Percentiles rank a stretch among this genome's conserved stretches.
Conservation (phyloP, 2,329 filamentous ascomycete genomes). For the Coleophoma crateriformis region DNA sequence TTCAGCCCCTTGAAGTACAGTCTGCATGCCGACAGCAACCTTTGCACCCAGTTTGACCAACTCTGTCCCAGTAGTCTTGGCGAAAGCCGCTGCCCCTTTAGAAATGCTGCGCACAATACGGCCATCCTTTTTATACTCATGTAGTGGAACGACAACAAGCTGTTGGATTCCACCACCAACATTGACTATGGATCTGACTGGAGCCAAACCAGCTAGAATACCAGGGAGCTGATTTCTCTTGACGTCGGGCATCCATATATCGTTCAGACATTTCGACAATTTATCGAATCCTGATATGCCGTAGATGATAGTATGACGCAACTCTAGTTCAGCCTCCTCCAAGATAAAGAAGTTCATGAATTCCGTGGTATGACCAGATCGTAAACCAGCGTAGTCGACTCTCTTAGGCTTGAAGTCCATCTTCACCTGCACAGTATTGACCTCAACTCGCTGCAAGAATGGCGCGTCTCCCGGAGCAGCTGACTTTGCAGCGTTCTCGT, state of each 20-base stretch:
- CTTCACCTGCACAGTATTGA: slow-evolving; percentile 77
- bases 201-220: slow-evolving; percentile 82
- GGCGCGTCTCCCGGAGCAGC: slow-evolving; percentile 65
- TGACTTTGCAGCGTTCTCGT: slow-evolving; percentile 55
- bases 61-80: slow-evolving; percentile 87
- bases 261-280: slow-evolving; percentile 83
- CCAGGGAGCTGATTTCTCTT: slow-evolving; percentile 82
- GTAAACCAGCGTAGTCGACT: slow-evolving; percentile 90
- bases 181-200: slow-evolving; percentile 85
- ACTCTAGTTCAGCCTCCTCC: slow-evolving; percentile 78
- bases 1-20: slow-evolving; percentile 84
- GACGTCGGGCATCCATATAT: slow-evolving; percentile 95
- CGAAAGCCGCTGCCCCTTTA: slow-evolving; percentile 86
- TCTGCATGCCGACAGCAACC: slow-evolving; percentile 89
- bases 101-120: slow-evolving; percentile 86
- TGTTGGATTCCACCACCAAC: slow-evolving; percentile 84
- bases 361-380: slow-evolving; percentile 90
- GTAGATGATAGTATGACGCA: slow-evolving; percentile 88
- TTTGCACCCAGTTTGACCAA: slow-evolving; percentile 94
- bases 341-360: slow-evolving; percentile 98
- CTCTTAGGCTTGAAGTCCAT: slow-evolving; percentile 97
- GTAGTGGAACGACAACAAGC: slow-evolving; percentile 82
- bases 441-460: slow-evolving; percentile 85
- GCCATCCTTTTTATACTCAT: slow-evolving; percentile 91
- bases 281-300: slow-evolving; percentile 87